Evolutionary conservation across 2,329 filamentous ascomycete species (phyloP).

Genomic region (Cladosporium sp.): DNA sequence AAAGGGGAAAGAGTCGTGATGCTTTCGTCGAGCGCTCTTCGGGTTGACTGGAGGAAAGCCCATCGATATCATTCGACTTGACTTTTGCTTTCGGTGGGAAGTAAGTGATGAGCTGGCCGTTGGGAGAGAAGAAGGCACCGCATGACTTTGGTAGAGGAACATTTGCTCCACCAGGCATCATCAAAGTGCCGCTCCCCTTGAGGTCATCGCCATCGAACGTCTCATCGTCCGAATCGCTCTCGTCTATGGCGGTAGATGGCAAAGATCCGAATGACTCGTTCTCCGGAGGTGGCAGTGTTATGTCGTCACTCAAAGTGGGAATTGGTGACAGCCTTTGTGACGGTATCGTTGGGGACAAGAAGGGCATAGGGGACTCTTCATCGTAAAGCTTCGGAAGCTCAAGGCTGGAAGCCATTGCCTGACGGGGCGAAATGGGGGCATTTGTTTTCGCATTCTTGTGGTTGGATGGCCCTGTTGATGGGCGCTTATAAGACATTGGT

Average conservation of each 20-base stretch:
- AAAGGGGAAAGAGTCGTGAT: constrained; percentile 25
- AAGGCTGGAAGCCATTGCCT: constrained; percentile 26
- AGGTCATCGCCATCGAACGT: constrained; percentile 51
- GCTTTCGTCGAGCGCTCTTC: constrained; percentile 11
- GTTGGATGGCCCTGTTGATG: not conserved
- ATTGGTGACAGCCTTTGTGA: constrained; percentile 27
- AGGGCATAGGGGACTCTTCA: constrained; percentile 27
- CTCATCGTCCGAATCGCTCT: constrained; percentile 54
- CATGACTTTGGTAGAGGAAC: constrained; percentile 58
- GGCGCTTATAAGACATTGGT: constrained; percentile 12
- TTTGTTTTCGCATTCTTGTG: not conserved
- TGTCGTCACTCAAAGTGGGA: constrained; percentile 50
- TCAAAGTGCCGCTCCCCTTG: constrained; percentile 42
- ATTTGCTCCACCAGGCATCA: constrained; percentile 59
- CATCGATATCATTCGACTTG: constrained; percentile 38
- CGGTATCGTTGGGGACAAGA: constrained; percentile 29
- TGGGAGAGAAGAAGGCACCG: constrained; percentile 54
- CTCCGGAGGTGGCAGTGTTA: constrained; percentile 47
- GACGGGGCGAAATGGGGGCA: not conserved
- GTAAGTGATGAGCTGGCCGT: constrained; percentile 56
- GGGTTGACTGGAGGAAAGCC: constrained; percentile 40
- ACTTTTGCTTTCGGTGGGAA: constrained; percentile 49
- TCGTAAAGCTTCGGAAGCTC: constrained; percentile 23
- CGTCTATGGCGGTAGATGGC: constrained; percentile 33
- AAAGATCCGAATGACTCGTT: constrained; percentile 52